Evolutionary conservation across 2,329 filamentous ascomycete species (phyloP), one percentile per base, ranked within the genome.

Genomic region (Fusarium secorum): DNA sequence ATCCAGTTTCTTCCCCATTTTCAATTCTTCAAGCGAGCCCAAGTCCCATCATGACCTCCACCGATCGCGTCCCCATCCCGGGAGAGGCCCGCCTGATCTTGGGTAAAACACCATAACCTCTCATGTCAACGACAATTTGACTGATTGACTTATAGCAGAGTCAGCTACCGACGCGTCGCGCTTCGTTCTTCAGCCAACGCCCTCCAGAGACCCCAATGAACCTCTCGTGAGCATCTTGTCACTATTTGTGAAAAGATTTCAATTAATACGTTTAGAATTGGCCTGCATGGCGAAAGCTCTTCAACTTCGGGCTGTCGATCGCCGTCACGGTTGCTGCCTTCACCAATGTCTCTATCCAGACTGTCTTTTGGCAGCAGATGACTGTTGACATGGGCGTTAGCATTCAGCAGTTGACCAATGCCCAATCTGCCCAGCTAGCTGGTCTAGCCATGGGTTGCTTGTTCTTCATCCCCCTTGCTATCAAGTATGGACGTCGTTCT

Each of bases 321-420:
- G 76, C 73, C 13, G 70, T 78, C 11, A 75, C 76, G 1, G 64
- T 79, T 11, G 75, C 75, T 1, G 74, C 74, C 7, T 79, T 79
- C 22, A 78, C 76, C 32, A 75, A 75, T n/a, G 10, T 75, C 3
- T 72, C 68, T 1, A 66, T 74, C 11, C 74, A 75, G 38, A 75
- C 64, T 3, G 68, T 79, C 22, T 79, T 80, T 66, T 80, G 78
- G 77, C 76, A 78, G 28, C 78, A 79, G 36, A 79, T 80, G 75
- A 76, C 71, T 2, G 72, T 70, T 9, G 79, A 81, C 11, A 60
- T 81, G 15, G 52, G 59, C 8, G 69, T 80, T 4, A 71, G 66
- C 26, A 66, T 75, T 13, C 63, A 55, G 18, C 73, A 78, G 5
- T 70, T 79, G 3, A 79, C 64, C 49, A 67, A 70, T 14, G 72